Evolutionary conservation across 2,329 filamentous ascomycete species (phyloP), one percentile per base, ranked within the genome.

Genomic region (Ascochyta rabiei): DNA sequence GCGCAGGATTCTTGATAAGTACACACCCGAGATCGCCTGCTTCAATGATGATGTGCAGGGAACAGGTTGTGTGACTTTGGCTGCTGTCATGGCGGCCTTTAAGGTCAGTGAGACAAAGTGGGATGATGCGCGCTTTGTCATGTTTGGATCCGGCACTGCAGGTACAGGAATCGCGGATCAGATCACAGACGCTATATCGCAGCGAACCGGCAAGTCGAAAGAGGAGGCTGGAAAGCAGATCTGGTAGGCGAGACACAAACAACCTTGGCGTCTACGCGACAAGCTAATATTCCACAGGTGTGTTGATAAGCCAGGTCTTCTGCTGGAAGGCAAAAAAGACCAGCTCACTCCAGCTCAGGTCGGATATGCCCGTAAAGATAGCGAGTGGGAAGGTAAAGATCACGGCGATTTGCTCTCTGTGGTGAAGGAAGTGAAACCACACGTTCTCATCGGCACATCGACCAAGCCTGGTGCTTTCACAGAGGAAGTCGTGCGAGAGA

Each of bases 21-120:
- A 95, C 66, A 84, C 88, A 1, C 81, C 87, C 0, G 69, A 89
- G 44, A 87, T 93, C 7, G 82, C 91, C 0, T 96, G 91, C 72
- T 96, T 96, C 80, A 96, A 96, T 67, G 92, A 96, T 54, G 91
- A 96, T 71, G 87, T 96, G 0, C 91, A 96, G 73, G 92, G 91
- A 1, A 96, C 92, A 0, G 92, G 91, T 0, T 93, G 90, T 55
- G 91, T 96, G 1, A 93, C 92, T 0, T 82, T 96, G 0, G 91
- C 91, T 0, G 91, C 89, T 1, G 87, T 96, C 59, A 86, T 91
- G 79, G 86, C 91, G 0, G 91, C 85, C 0, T 78, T 93, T 7
- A 85, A 90, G 56, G 86, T 93, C 7, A 86, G 82, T 56, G 81
- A 85, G 2, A 77, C 87, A 48, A 84, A 87, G 47, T 78, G 96